Base-by-base conservation (phyloP, 768 basidiomycete genomes). In the Hygrophoropsis aurantiaca region DNA sequence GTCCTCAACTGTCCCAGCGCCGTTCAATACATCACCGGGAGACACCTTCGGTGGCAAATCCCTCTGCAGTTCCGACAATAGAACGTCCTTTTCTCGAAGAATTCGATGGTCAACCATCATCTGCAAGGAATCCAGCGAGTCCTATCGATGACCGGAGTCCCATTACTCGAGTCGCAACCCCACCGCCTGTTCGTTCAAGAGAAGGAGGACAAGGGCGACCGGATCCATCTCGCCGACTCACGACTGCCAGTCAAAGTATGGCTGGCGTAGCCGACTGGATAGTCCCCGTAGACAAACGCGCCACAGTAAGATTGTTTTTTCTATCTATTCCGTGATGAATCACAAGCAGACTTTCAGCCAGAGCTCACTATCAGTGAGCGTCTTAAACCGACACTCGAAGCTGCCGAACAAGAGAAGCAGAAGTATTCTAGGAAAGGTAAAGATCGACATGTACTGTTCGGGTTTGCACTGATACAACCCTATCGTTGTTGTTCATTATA, bases 381-480 rank as follows among this genome's bases (percentile, higher is more conserved):
- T 4, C 57, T 85, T 3, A 40, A 67, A 23, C 78, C 78, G 4
- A 84, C 82, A 0, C 52, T 84, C 5, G 40, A 63, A 0, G 62
- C 64, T 1, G 83, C 83, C 3, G 59, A 60, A 23, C 13, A 35
- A 0, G 74, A 80, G 53, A 70, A 69, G 40, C 61, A 60, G 15
- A 78, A 75, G 46, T 78, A 72, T 43, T 65, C 67, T 0, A 36
- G 58, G 20, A 77, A 75, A 62, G 80, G 77, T 44, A 62, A 58
- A 43, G 26, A 26, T 33, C 7, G 27, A 30, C 27, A 13, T 30
- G 6, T 30, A 30, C 27, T 13, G 13, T 13, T 30, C n/a, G 13
- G 9, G 11, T 16, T 16, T 19, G 3, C 19, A 32, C 21, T 37
- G 34, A 19, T 13, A 27, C 9, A n/a, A 38, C 6, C 16, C 6